Base-by-base conservation (phyloP, 176 grass and related monocot genomes). In the Carex cristatella region DNA sequence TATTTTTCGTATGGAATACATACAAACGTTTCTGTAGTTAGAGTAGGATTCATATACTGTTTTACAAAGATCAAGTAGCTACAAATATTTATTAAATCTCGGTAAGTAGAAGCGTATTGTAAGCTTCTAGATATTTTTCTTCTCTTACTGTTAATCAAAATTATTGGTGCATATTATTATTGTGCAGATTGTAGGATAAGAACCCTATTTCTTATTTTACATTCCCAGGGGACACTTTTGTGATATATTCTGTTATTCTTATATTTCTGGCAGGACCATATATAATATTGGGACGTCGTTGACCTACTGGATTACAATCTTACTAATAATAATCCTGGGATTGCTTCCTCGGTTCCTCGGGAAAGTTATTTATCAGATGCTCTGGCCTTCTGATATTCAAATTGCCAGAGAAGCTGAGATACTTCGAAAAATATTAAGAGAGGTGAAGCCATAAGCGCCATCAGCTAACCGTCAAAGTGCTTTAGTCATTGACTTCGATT, bases 341-440 rank as follows among this genome's bases (percentile, higher is more conserved):
- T 87, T 99, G 86, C 90, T 99, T 86, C 96, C 96, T 77, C 93
- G 96, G 83, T 94, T 99, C 70, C 87, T 99, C 87, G 90, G 88
- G 83, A 99, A 95, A 92, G 88, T 95, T 46, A 88, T 99, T 82
- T 90, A 95, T 89, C 90, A 95, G 90, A 99, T 88, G 79, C 93
- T 95, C 85, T 99, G 96, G 96, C 91, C 96, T 90, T 94, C 96
- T 86, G 96, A 99, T 86, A 92, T 95, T 89, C 96, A 99, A 94
- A 99, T 99, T 89, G 93, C 91, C 13, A 91, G 96, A 86, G 96
- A 99, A 94, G 90, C 96, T 83, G 96, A 99, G 68, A 89, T 99
- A 85, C 76, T 95, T 37, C 27, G 53, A 37, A 99, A 91, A 84
- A 99, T 90, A 73, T 51, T 92, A 63, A 87, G 81, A 42, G 91